These are phyloP conservation scores for Entoloma clypeatum DNA, from an alignment of 1,284 basidiomycete genomes.

Conservation along the genomic window DNA sequence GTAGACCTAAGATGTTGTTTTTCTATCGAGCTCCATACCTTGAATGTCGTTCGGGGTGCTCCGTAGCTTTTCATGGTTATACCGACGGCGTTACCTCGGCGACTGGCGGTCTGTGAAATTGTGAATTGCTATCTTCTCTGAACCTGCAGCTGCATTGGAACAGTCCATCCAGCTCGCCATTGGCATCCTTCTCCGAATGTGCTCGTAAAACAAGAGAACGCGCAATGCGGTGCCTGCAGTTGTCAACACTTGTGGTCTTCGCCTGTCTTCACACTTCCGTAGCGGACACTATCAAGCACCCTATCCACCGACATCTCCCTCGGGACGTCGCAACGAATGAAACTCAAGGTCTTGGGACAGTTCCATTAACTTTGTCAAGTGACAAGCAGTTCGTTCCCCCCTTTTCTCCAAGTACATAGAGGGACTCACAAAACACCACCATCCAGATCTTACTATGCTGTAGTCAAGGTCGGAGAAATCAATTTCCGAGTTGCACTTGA, in stretches of 20 bases:
- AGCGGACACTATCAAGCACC: conserved; percentile 25
- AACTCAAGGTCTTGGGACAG: conserved; percentile 31
- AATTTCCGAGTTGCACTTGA: conserved; percentile 69
- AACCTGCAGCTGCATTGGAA: no score
- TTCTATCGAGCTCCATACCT: conserved; percentile 4
- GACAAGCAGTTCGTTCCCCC: conserved; percentile 43
- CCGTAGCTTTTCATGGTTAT: background rate
- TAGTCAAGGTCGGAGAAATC: conserved; percentile 56
- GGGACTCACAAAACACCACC: conserved; percentile 2
- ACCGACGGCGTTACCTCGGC: background rate
- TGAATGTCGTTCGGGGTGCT: background rate
- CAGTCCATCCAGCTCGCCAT: conserved; percentile 15
- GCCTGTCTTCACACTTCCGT: conserved; percentile 15
- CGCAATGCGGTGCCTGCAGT: conserved; percentile 22
- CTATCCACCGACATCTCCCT: conserved; percentile 23
- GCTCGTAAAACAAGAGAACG: conserved; percentile 8
- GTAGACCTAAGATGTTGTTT: conserved; percentile 23
- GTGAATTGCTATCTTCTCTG: no score
- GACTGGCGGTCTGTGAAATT: no score
- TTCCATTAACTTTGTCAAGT: conserved; percentile 37
- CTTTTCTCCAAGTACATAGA: conserved; percentile 2
- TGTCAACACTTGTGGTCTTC: conserved; percentile 11
- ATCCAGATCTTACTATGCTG: conserved; percentile 59
- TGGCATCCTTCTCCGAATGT: conserved; percentile 16
- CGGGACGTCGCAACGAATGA: conserved; percentile 26